Percentiles rank a stretch among this genome's conserved stretches.
These are phyloP conservation scores for Camillea tinctor DNA, from an alignment of 2,329 filamentous ascomycete species.

Conservation along the genomic window DNA sequence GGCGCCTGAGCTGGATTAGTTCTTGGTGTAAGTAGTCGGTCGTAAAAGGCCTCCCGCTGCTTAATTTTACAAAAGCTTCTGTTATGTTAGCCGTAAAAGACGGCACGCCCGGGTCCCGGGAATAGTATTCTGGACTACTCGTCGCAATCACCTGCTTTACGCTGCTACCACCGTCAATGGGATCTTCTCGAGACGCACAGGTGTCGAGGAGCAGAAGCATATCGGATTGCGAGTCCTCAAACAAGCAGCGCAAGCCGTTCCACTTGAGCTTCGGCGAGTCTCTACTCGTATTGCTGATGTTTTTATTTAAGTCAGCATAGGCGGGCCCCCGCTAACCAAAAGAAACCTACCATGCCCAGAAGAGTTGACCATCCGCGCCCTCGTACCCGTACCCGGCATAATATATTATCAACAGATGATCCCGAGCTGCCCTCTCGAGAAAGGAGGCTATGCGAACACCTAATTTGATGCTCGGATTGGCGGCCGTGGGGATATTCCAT, in stretches of 20 bases:
- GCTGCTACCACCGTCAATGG: constrained; percentile 51
- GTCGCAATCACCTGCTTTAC: constrained; percentile 63
- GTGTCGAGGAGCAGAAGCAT: constrained; percentile 62
- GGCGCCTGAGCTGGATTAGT: constrained; percentile 44
- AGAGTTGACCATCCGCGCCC: constrained; percentile 59
- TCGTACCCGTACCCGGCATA: constrained; percentile 62
- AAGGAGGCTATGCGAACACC: constrained; percentile 60
- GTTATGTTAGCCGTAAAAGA: constrained; percentile 59
- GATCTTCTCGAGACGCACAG: constrained; percentile 54
- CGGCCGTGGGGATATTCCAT: constrained; percentile 59
- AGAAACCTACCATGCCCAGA: constrained; percentile 63
- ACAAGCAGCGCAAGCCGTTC: constrained; percentile 60
- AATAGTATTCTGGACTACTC: constrained; percentile 51
- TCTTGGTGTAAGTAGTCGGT: constrained; percentile 58
- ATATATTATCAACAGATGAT: constrained; percentile 63
- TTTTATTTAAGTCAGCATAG: constrained; percentile 37
- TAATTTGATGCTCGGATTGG: constrained; percentile 61
- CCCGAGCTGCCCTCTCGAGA: constrained; percentile 54
- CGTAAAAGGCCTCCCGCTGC: constrained; percentile 53
- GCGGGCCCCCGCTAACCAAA: constrained; percentile 13
- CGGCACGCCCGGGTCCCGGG: constrained; percentile 43
- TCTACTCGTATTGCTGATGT: constrained; percentile 52
- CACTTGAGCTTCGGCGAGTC: constrained; percentile 63
- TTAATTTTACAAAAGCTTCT: constrained; percentile 54
- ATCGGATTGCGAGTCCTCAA: constrained; percentile 63